These are phyloP conservation scores for Stephania japonica DNA, from an alignment of 164 flowering plant genomes.

Conservation along the genomic window DNA sequence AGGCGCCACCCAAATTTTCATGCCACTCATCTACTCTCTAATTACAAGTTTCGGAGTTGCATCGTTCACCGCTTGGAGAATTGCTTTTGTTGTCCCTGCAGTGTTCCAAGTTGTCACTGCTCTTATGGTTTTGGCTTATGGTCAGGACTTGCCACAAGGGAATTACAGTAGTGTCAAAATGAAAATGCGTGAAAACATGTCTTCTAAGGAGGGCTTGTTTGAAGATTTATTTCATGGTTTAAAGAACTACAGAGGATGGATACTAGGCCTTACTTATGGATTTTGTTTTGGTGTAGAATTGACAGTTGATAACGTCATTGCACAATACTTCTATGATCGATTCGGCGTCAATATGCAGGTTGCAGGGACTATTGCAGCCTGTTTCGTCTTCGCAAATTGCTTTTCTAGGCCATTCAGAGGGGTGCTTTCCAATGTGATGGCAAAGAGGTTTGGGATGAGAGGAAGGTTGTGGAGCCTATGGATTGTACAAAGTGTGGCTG, in stretches of 20 bases:
- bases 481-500: constrained; percentile 48
- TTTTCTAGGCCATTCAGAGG: constrained; percentile 58
- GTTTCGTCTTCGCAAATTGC: constrained; percentile 46
- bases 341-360: constrained; percentile 32
- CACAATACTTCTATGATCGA: constrained; percentile 51
- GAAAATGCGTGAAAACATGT: not conserved
- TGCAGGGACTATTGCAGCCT: constrained; percentile 53
- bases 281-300: constrained; percentile 53
- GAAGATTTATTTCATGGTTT: constrained; percentile 36
- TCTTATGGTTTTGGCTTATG: constrained; percentile 36
- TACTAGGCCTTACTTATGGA: constrained; percentile 43
- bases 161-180: constrained; percentile 7
- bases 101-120: constrained; percentile 39
- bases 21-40: constrained; percentile 44
- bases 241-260: constrained; percentile 57
- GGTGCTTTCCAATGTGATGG: constrained; percentile 44
- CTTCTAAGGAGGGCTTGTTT: constrained; percentile 19
- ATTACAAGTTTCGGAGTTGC: constrained; percentile 20
- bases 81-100: constrained; percentile 44
- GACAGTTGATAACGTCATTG: constrained; percentile 51
- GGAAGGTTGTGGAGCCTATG: constrained; percentile 67
- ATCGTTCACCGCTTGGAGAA: constrained; percentile 42
- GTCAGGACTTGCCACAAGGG: constrained; percentile 51
- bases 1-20: constrained; percentile 46
- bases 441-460: constrained; percentile 45